Base-by-base conservation (phyloP, 768 basidiomycete genomes). In the Lactifluus volemus region DNA sequence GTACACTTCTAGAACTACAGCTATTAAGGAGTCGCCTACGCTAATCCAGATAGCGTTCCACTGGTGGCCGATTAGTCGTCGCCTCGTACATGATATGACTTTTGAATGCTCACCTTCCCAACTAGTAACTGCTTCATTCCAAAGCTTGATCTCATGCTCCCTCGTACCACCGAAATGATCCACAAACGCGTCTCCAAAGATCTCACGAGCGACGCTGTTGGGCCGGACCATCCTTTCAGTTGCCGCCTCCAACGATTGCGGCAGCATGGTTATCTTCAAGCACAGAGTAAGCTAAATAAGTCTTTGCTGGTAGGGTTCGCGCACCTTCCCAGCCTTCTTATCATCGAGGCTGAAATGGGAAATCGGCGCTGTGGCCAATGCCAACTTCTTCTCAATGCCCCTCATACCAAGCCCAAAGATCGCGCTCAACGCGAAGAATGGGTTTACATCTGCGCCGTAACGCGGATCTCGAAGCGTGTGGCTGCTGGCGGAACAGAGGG, bases 361-460 rank as follows among this genome's bases (percentile, higher is more conserved):
- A 56, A 95, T 81, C 1, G 97, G 94, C 2, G 86, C 84, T 29
- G 79, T 81, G 0, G 84, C 79, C 47, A 98, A 73, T 12, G 76
- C 63, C 61, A 89, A 71, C 71, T 88, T 82, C 74, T 85, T 87
- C 73, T 84, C 81, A 58, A 99, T 92, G 2, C 97, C 97, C 60
- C 92, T 80, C 30, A 97, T 70, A 9, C 97, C 97, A 32, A 96
- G 76, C 19, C 83, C 78, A 71, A 98, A 92, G 63, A 98, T 88
- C 3, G 96, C 87, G 52, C 89, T 85, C 48, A 98, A 75, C 0
- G 93, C 84, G 65, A 88, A 92, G 74, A 94, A 90, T 1, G 93
- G 90, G 73, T 95, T 94, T 83, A 98, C 92, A 69, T 99, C 97
- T 42, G 97, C 97, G 29, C 97, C 1, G 97, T 95, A 17, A 98